A percentile compares a stretch with the other conserved stretches of the same genome.
Evolutionary conservation across 2,329 filamentous ascomycete species (phyloP).

Genomic region (Claviceps sp.): DNA sequence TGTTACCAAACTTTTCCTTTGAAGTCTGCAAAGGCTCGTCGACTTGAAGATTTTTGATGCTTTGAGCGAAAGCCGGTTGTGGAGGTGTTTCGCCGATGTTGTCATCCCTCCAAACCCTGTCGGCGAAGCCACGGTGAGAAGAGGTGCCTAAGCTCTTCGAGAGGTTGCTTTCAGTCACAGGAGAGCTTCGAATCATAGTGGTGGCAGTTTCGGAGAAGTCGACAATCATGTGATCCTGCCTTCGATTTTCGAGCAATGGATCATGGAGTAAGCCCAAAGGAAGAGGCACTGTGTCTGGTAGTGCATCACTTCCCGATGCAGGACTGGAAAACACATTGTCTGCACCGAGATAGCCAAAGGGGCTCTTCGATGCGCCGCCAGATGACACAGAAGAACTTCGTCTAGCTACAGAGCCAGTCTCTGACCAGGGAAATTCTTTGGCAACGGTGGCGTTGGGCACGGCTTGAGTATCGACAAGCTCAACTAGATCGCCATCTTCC

Average conservation of each 20-base stretch:
- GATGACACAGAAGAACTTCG: constrained; percentile 17
- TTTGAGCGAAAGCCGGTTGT: not conserved
- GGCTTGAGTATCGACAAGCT: constrained; percentile 7
- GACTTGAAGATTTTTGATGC: not conserved
- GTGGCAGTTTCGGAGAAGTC: constrained; percentile 25
- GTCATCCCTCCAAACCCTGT: not conserved
- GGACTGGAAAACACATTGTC: constrained; percentile 18
- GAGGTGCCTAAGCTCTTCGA: constrained; percentile 4
- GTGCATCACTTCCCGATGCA: constrained; percentile 9
- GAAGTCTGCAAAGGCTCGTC: not conserved
- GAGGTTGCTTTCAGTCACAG: constrained; percentile 7
- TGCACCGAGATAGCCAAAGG: constrained; percentile 14
- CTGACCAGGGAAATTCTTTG: constrained; percentile 17
- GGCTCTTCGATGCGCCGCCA: constrained; percentile 5
- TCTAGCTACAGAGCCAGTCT: constrained; percentile 14
- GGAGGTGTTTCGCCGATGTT: not conserved
- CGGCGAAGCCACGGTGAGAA: not conserved
- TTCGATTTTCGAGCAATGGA: not conserved
- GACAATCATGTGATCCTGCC: constrained; percentile 4
- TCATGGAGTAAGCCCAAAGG: constrained; percentile 1
- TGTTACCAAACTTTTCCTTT: not conserved
- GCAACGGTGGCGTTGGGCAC: not conserved
- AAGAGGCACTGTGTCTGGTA: constrained; percentile 21
- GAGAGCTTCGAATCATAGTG: constrained; percentile 19
- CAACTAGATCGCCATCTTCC: constrained; percentile 13